Evolutionary conservation across 177 flowering plant species (phyloP).

Genomic region (Telopea speciosissima): DNA sequence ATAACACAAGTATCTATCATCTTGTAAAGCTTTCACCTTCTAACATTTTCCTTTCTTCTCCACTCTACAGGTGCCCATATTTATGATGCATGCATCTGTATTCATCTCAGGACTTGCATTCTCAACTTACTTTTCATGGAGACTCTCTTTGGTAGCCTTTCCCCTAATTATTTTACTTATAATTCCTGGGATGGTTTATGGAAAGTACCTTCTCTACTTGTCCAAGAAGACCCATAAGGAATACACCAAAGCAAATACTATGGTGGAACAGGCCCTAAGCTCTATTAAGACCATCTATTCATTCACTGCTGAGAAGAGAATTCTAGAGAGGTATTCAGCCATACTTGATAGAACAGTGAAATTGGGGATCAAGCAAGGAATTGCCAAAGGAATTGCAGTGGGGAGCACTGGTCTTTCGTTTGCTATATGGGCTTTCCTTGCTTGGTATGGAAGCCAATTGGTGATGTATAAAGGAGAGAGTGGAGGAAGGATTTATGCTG

Average conservation of each 20-base stretch:
- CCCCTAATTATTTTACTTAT: conserved; percentile 59
- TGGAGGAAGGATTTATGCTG: conserved; percentile 79
- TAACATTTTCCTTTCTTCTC: not conserved
- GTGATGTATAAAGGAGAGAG: conserved; percentile 83
- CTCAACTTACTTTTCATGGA: conserved; percentile 79
- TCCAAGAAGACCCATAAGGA: conserved; percentile 52
- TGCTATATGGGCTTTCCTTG: conserved; percentile 85
- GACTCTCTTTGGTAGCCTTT: conserved; percentile 62
- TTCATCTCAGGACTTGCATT: conserved; percentile 78
- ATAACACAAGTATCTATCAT: too few relatives aligned
- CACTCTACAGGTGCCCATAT: conserved; percentile 56
- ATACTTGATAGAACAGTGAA: conserved; percentile 45
- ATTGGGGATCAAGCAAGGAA: conserved; percentile 73
- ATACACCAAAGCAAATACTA: conserved; percentile 60
- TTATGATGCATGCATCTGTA: conserved; percentile 63
- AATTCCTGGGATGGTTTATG: conserved; percentile 79
- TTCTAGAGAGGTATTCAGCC: conserved; percentile 40
- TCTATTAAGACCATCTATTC: conserved; percentile 77
- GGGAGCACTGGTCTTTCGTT: conserved; percentile 81
- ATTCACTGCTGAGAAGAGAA: conserved; percentile 65
- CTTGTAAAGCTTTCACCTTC: not conserved
- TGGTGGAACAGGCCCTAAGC: conserved; percentile 73
- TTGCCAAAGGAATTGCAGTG: conserved; percentile 84
- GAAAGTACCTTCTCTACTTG: conserved; percentile 59
- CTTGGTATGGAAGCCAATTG: conserved; percentile 84